These are phyloP conservation scores for Nicotiana rustica DNA, from an alignment of 305 asterid species.

Conservation along the genomic window DNA sequence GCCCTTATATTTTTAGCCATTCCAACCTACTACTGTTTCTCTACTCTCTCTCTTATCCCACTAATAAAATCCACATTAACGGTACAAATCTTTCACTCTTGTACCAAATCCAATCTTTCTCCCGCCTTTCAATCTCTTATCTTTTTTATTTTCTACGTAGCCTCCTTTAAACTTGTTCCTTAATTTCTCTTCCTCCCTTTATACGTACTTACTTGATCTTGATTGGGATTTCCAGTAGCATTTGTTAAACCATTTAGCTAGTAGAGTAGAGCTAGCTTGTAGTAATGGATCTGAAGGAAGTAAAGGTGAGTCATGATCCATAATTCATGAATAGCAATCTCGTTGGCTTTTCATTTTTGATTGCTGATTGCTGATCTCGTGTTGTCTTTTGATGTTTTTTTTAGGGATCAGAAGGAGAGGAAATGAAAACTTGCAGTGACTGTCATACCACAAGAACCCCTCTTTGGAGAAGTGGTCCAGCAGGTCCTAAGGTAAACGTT, in stretches of 20 bases:
- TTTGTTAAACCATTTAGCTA: slow-evolving; percentile 28
- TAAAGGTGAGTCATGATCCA: slow-evolving; percentile 53
- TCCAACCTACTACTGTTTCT: slow-evolving; percentile 43
- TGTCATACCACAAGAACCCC: slow-evolving; percentile 88
- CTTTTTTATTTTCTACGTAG: slow-evolving; percentile 8
- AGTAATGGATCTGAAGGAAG: slow-evolving; percentile 80
- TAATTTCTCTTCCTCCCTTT: not conserved
- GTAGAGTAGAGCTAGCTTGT: slow-evolving; percentile 32
- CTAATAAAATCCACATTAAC: slow-evolving; percentile 44
- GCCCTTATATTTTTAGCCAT: slow-evolving; percentile 39
- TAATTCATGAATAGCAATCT: slow-evolving; percentile 24
- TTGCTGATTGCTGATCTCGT: not conserved
- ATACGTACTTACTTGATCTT: slow-evolving; percentile 20
- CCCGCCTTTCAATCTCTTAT: not conserved
- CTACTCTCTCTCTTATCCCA: not conserved
- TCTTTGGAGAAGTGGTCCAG: slow-evolving; percentile 97
- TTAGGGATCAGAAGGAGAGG: slow-evolving; percentile 58
- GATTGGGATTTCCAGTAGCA: slow-evolving; percentile 33
- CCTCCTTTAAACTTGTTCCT: not conserved
- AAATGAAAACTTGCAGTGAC: slow-evolving; percentile 57
- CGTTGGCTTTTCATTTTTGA: slow-evolving; percentile 12
- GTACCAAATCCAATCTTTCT: slow-evolving; percentile 1
- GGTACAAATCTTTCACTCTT: slow-evolving; percentile 42
- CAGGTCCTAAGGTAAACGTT: slow-evolving; percentile 79
- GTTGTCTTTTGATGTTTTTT: not conserved